phyloP scores from a whole-genome alignment of 495 filamentous ascomycete genomes.

The Neurospora africana region DNA sequence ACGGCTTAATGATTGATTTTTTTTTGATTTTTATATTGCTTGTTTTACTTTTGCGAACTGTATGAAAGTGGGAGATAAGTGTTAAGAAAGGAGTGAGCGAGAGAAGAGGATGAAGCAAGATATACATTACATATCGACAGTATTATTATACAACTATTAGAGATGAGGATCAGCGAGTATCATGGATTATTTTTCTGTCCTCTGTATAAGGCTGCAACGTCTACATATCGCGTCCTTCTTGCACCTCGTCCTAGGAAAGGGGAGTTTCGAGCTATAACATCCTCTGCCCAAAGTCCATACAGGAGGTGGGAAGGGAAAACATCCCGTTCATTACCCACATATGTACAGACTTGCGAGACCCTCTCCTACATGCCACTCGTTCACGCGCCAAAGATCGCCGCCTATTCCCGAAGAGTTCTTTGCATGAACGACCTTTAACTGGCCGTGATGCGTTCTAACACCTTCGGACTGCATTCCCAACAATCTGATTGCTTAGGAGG shows the following conservation, averaged over 20 bases:
- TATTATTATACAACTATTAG: not conserved
- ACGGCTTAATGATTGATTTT: slow-evolving; percentile 19
- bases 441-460: not conserved
- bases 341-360: not conserved
- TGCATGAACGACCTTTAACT: not conserved
- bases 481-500: not conserved
- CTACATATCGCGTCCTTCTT: too few relatives aligned
- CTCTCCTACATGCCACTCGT: not conserved
- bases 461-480: not conserved
- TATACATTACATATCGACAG: not conserved
- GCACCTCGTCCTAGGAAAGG: too few relatives aligned
- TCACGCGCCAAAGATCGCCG: not conserved
- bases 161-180: not conserved
- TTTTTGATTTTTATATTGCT: not conserved
- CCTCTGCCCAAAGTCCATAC: too few relatives aligned
- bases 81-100: not conserved
- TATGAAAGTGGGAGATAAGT: not conserved
- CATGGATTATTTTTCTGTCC: not conserved
- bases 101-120: not conserved
- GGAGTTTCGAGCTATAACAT: too few relatives aligned
- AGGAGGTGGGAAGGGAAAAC: not conserved
- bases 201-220: not conserved
- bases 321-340: not conserved
- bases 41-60: not conserved
- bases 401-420: not conserved